Evolutionary conservation across 805 yeast species (phyloP).

Genomic region (Starmera quercuum): DNA sequence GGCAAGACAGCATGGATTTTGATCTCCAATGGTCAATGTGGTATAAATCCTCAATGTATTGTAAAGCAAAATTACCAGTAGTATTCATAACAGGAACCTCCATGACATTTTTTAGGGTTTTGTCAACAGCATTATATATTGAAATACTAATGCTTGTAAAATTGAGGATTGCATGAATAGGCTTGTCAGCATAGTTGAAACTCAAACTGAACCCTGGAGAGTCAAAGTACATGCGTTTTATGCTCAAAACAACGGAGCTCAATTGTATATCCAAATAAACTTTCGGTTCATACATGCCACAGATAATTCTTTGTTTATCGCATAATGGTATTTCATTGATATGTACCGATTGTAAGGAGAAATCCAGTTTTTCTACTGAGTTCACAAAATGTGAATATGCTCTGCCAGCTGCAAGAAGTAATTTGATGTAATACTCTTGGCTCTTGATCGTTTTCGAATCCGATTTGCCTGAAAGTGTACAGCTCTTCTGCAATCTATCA

Average conservation of each 20-base stretch:
- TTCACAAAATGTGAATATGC: constrained; percentile 4
- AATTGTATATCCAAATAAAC: constrained; percentile 14
- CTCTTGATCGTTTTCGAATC: neutral
- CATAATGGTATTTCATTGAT: constrained; percentile 16
- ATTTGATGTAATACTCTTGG: constrained; percentile 9
- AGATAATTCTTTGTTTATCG: constrained; percentile 8
- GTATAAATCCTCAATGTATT: constrained; percentile 20
- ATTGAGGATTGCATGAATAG: constrained; percentile 30
- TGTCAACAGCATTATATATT: constrained; percentile 17
- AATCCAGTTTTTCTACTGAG: constrained; percentile 9
- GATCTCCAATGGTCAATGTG: constrained; percentile 20
- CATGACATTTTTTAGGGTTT: constrained; percentile 12
- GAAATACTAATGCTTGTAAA: constrained; percentile 28
- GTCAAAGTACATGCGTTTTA: constrained; percentile 21
- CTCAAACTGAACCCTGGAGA: constrained; percentile 41
- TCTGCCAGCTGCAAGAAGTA: constrained; percentile 7
- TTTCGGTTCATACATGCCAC: constrained; percentile 15
- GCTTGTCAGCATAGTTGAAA: constrained; percentile 33
- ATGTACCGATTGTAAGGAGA: constrained; percentile 11
- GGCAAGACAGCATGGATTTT: constrained; percentile 27
- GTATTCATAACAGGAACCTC: constrained; percentile 18
- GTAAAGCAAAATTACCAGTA: constrained; percentile 29
- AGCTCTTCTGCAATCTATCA: neutral
- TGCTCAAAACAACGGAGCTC: constrained; percentile 15
- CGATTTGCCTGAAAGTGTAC: neutral